phyloP scores from a whole-genome alignment of 2,329 filamentous ascomycete species.

The Reticulascus tulasneorum region DNA sequence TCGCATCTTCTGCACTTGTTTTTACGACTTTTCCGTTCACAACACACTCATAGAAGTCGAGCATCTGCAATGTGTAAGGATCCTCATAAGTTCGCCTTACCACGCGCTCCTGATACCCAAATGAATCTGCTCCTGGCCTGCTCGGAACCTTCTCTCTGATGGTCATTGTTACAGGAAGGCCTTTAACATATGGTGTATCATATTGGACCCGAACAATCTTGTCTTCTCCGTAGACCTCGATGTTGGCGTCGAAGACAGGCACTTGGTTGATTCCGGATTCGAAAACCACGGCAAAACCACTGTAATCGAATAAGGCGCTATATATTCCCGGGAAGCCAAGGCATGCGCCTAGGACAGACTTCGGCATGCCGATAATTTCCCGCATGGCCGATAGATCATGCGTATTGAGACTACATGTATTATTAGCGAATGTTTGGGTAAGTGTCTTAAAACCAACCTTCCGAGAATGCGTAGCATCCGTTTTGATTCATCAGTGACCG shows the following conservation, averaged over 20 bases:
- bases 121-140: slow-evolving; percentile 23
- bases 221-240: slow-evolving; percentile 47
- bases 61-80: slow-evolving; percentile 32
- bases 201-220: slow-evolving; percentile 53
- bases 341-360: slow-evolving; percentile 26
- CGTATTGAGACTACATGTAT: slow-evolving; percentile 32
- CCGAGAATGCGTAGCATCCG: slow-evolving; percentile 21
- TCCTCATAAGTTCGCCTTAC: slow-evolving; percentile 42
- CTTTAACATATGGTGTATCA: slow-evolving; percentile 57
- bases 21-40: slow-evolving; percentile 19
- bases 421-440: background rate
- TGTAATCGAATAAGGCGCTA: slow-evolving; percentile 40
- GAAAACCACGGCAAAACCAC: slow-evolving; percentile 48
- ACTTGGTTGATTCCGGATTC: slow-evolving; percentile 53
- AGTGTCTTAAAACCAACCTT: slow-evolving; percentile 14
- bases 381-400: slow-evolving; percentile 50
- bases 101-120: slow-evolving; percentile 30
- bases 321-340: slow-evolving; percentile 25
- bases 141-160: slow-evolving; percentile 35
- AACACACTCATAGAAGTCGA: slow-evolving; percentile 26
- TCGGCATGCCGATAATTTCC: slow-evolving; percentile 45
- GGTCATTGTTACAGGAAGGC: slow-evolving; percentile 44
- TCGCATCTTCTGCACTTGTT: slow-evolving; percentile 23
- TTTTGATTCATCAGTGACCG: slow-evolving; percentile 19
- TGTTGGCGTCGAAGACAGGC: slow-evolving; percentile 47